Percentiles rank a stretch among this genome's conserved stretches.
Evolutionary conservation across 2,329 filamentous ascomycete species (phyloP).

Genomic region (Drechslerella dactyloides): DNA sequence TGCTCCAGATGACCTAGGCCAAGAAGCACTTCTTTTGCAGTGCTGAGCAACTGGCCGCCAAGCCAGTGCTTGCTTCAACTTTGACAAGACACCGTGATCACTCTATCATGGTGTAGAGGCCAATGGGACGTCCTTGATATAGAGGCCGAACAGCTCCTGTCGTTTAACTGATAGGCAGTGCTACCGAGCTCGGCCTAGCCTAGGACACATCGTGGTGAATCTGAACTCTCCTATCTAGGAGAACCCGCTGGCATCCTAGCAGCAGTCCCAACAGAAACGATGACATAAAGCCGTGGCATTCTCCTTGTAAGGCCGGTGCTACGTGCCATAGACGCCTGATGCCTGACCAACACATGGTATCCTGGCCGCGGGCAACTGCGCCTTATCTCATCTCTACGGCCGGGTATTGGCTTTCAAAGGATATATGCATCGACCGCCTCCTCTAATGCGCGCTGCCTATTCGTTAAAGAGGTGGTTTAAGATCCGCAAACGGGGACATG

Average conservation of each 20-base stretch:
- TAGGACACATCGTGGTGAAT: conserved; percentile 16
- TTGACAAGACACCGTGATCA: too few species aligned
- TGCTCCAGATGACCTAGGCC: too few species aligned
- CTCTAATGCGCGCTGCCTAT: conserved; percentile 14
- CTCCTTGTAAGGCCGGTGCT: conserved; percentile 25
- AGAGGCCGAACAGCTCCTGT: not conserved
- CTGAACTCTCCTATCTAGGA: conserved; percentile 14
- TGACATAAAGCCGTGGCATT: conserved; percentile 2
- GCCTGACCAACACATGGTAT: conserved; percentile 25
- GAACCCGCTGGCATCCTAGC: conserved; percentile 20
- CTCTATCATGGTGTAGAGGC: too few species aligned
- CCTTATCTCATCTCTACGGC: conserved; percentile 25
- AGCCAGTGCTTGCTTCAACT: too few species aligned
- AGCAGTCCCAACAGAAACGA: conserved; percentile 9
- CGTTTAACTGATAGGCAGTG: conserved; percentile 15
- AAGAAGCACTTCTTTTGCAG: too few species aligned
- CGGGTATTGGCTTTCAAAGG: conserved; percentile 28
- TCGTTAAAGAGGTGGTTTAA: conserved; percentile 18
- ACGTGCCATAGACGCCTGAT: conserved; percentile 12
- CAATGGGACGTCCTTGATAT: too few species aligned
- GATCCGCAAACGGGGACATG: conserved; percentile 8
- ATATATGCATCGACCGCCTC: conserved; percentile 14
- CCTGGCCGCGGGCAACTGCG: conserved; percentile 3
- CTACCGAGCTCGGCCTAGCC: conserved; percentile 20
- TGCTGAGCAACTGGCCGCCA: too few species aligned